These are phyloP conservation scores for Cyberlindnera xishuangbannaensis DNA, from an alignment of 805 yeast species.

Conservation along the genomic window DNA sequence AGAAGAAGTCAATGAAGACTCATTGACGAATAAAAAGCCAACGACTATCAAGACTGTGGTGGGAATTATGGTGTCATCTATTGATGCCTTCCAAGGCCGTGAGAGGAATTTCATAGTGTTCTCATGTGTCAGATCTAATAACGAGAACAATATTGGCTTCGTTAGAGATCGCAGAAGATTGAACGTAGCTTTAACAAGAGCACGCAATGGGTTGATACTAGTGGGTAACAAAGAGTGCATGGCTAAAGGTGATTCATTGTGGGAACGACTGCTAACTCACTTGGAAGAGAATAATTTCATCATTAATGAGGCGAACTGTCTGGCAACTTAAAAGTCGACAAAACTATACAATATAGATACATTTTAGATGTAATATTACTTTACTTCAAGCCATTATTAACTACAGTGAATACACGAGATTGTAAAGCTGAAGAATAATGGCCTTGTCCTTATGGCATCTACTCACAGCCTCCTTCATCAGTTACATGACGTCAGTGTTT, in stretches of 20 bases:
- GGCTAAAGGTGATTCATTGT: slow-evolving; percentile 37
- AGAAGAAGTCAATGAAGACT: slow-evolving; percentile 53
- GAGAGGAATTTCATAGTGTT: slow-evolving; percentile 74
- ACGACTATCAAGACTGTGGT: slow-evolving; percentile 29
- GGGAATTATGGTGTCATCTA: slow-evolving; percentile 46
- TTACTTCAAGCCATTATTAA: no score
- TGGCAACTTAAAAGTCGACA: no score
- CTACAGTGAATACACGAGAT: no score
- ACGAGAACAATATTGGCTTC: slow-evolving; percentile 50
- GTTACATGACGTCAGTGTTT: no score
- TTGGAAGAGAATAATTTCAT: slow-evolving; percentile 27
- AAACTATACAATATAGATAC: no score
- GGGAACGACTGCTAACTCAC: slow-evolving; percentile 45
- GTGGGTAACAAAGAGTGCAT: slow-evolving; percentile 56
- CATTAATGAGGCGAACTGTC: slow-evolving; percentile 2
- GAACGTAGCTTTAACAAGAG: slow-evolving; percentile 71
- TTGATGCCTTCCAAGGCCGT: slow-evolving; percentile 88
- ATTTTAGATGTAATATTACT: no score
- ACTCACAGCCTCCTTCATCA: no score
- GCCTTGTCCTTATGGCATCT: no score
- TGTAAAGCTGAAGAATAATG: no score
- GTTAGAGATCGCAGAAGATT: slow-evolving; percentile 54
- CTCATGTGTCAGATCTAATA: slow-evolving; percentile 69
- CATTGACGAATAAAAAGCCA: slow-evolving; percentile 12
- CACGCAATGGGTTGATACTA: slow-evolving; percentile 54